Evolutionary conservation across 495 filamentous ascomycete species (phyloP), one percentile per base, ranked within the genome.

Genomic region (Neurospora sp.): DNA sequence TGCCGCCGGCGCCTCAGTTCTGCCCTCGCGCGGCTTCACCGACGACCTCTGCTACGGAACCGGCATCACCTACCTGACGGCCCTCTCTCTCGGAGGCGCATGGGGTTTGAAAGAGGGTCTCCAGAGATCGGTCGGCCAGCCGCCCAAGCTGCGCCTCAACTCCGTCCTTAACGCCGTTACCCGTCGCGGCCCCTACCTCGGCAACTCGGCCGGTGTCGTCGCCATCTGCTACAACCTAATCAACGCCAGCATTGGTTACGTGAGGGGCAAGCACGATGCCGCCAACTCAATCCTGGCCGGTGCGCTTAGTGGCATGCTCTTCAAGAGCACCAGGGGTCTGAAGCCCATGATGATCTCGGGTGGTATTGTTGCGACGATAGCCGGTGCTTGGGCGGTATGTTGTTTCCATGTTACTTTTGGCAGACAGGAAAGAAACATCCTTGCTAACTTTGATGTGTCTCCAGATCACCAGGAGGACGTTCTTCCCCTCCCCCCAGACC

Each of bases 11-110:
- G 86, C 89, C 48, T 93, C 94, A 16, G 91, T 93, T 42, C 88
- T 99, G 41, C 96, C 96, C 5, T 97, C 94, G 38, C 91, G 96
- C 80, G 96, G 96, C 77, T 99, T 96, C 90, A 96, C 93, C 70
- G 96, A 99, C 80, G 96, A 99, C 82, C 89, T 99, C 70, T 98
- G 96, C 83, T 99, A 99, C 80, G 96, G 96, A 78, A 94, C 95
- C 35, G 96, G 96, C 72, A 90, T 94, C 42, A 97, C 93, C 75
- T 99, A 99, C 82, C 88, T 99, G 70, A 85, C 90, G 12, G 96
- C 91, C 1, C 85, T 99, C 75, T 88, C 92, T n/a, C 71, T 96
- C 48, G 96, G 96, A 77, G 96, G 96, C 72, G 89, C 88, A 70
- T 98, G 94, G 94, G 96, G 96, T 59, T 81, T 98, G 73, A 89